Evolutionary conservation across 768 basidiomycete genomes (phyloP), one percentile per base, ranked within the genome.

Genomic region (Boletus eberwhitei): DNA sequence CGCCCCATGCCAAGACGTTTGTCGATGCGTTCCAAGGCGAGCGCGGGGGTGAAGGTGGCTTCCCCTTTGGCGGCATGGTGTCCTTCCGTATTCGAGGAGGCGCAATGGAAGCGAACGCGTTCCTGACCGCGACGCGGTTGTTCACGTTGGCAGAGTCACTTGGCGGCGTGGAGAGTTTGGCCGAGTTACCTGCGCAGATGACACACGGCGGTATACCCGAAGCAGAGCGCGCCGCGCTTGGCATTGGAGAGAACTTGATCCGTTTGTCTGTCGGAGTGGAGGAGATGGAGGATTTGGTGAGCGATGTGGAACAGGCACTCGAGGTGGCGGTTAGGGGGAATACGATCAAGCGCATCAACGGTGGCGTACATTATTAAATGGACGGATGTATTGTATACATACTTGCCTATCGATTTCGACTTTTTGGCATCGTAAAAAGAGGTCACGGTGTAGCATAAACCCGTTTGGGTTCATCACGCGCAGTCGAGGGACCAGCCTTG

Each of bases 51-150:
- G 54, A 71, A 54, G 67, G 71, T 1, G 91, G 88, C 1, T 89
- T 98, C 74, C 93, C 94, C 0, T 93, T 85, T 66, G 87, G 90
- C 9, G 95, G 96, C 6, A 93, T 98, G 87, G 79, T 98, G 49
- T 84, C 86, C 5, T 86, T 88, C 73, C 73, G 83, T 2, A 79
- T 88, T 46, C 70, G 74, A 38, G 74, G 79, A n/a, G 79, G 83
- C 1, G 68, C 73, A 29, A 64, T 55, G 43, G 77, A 80, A 58
- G 87, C 90, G 3, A 79, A 86, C 48, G 74, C 63, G 55, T 94
- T 97, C 74, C 67, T 95, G 52, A 82, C 80, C 0, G 69, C 80
- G 0, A 77, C 84, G 5, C 70, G 81, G 26, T 66, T 95, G 34
- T 93, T 94, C 64, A 79, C 85, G 24, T 77, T 98, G 13, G 95